Evolutionary conservation across 768 basidiomycete genomes (phyloP).

Genomic region (Podaxis sp.): DNA sequence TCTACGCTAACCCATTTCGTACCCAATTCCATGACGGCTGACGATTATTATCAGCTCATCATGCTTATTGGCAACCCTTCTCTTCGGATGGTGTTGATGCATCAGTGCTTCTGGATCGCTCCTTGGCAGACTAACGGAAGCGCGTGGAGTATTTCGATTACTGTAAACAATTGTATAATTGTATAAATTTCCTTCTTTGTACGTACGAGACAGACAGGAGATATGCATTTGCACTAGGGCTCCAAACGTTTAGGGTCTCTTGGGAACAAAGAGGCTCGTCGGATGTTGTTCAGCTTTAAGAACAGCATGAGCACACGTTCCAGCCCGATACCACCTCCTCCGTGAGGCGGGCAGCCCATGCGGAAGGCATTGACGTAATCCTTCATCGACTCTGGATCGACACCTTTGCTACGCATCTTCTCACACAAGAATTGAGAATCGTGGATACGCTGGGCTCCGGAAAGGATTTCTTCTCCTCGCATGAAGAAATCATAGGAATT

Average conservation of each 20-base stretch:
- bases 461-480: conserved; percentile 98
- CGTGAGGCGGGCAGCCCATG: conserved; percentile 94
- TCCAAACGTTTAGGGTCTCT: conserved; percentile 94
- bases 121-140: conserved; percentile 27
- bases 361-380: conserved; percentile 93
- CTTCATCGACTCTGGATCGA: conserved; percentile 91
- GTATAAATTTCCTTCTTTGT: conserved; percentile 13
- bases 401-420: conserved; percentile 84
- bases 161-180: conserved; percentile 13
- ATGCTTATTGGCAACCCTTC: conserved; percentile 27
- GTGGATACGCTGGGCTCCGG: conserved; percentile 97
- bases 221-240: conserved; percentile 47
- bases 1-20: conserved; percentile 27
- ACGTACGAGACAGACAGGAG: conserved; percentile 15
- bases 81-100: conserved; percentile 28
- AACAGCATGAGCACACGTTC: conserved; percentile 98
- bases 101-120: conserved; percentile 21
- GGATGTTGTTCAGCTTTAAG: conserved; percentile 94
- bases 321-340: conserved; percentile 93
- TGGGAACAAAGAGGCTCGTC: conserved; percentile 91
- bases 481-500: conserved; percentile 99
- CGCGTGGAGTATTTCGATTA: conserved; percentile 20
- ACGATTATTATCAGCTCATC: conserved; percentile 29
- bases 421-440: conserved; percentile 78
- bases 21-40: conserved; percentile 26